phyloP scores from a whole-genome alignment of 768 basidiomycete species.

The Suillus paluster region DNA sequence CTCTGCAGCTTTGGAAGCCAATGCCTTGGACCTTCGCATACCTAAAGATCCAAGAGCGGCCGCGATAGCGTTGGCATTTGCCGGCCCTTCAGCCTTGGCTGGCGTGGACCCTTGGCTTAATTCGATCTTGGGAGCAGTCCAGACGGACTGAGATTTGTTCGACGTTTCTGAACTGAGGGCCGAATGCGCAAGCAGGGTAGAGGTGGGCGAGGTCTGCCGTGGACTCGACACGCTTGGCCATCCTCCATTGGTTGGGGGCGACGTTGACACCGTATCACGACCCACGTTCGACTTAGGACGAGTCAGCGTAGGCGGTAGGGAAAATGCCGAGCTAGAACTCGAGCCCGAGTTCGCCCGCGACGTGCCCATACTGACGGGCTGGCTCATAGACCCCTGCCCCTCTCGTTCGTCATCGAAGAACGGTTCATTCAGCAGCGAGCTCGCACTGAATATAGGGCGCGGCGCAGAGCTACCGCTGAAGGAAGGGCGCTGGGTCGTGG shows the following conservation, averaged over 20 bases:
- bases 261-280: neutral
- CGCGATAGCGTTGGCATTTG: slow-evolving; percentile 18
- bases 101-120: slow-evolving; percentile 14
- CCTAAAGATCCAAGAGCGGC: slow-evolving; percentile 32
- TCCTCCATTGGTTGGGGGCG: slow-evolving; percentile 7
- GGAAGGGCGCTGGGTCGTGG: slow-evolving; percentile 11
- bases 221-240: slow-evolving; percentile 10
- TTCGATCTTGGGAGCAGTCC: slow-evolving; percentile 22
- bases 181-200: slow-evolving; percentile 18
- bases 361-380: slow-evolving; percentile 6
- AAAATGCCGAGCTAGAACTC: slow-evolving; percentile 15
- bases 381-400: slow-evolving; percentile 13
- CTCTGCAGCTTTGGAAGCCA: slow-evolving; percentile 28
- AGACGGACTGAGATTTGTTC: slow-evolving; percentile 14
- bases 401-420: slow-evolving; percentile 24
- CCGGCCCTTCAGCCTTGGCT: slow-evolving; percentile 21
- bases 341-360: slow-evolving; percentile 19
- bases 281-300: neutral
- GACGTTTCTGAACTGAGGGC: slow-evolving; percentile 17
- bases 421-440: slow-evolving; percentile 8
- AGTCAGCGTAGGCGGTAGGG: neutral
- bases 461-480: slow-evolving; percentile 3
- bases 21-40: slow-evolving; percentile 31
- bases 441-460: slow-evolving; percentile 4
- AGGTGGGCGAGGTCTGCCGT: slow-evolving; percentile 11